phyloP scores from a whole-genome alignment of 2,329 filamentous ascomycete genomes.

The Fusarium sp. region DNA sequence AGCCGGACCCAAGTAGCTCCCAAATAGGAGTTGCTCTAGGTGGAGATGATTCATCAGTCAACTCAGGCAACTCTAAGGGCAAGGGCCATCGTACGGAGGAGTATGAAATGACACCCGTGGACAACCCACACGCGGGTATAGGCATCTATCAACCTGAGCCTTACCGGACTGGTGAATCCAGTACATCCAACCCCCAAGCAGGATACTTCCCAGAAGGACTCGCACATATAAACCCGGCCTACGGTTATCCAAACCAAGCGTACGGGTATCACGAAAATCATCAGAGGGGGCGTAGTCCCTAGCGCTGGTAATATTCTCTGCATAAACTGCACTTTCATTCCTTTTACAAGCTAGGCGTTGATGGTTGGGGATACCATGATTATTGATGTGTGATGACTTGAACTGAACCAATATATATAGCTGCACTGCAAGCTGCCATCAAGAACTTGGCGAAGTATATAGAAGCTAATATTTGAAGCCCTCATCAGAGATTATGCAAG shows the following conservation, averaged over 20 bases:
- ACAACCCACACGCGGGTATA: neutral
- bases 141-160: constrained; percentile 1
- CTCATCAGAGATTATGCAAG: neutral
- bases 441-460: neutral
- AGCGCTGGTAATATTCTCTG: neutral
- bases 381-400: constrained; percentile 16
- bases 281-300: constrained; percentile 2
- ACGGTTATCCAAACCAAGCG: neutral
- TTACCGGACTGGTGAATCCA: constrained; percentile 8
- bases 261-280: constrained; percentile 17
- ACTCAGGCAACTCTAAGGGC: constrained; percentile 3
- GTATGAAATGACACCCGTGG: constrained; percentile 13
- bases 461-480: constrained; percentile 1
- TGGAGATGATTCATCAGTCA: constrained; percentile 8
- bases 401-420: neutral
- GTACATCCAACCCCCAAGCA: neutral
- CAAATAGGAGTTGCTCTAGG: constrained; percentile 11
- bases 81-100: neutral
- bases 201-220: neutral
- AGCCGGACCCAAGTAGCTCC: constrained; percentile 2
- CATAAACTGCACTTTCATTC: neutral
- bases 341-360: constrained; percentile 30
- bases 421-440: neutral
- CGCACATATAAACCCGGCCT: neutral
- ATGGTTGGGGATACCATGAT: constrained; percentile 27